phyloP scores from a whole-genome alignment of 2,329 filamentous ascomycete species.

The Monilinia laxa region DNA sequence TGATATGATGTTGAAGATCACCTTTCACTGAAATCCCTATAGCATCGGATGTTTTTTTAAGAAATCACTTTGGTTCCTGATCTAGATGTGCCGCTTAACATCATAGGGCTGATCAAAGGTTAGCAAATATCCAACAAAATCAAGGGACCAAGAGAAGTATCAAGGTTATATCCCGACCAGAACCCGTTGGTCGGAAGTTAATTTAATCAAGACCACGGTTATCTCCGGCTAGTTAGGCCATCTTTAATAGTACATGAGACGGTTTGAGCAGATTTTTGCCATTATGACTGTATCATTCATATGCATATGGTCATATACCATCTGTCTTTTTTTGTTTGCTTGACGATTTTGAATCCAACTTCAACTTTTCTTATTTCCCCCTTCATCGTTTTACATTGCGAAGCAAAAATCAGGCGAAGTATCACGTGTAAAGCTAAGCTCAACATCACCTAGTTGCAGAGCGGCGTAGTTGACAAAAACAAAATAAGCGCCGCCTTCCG shows the following conservation, averaged over 20 bases:
- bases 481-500: conserved; percentile 22
- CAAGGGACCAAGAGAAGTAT: background rate
- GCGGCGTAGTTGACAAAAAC: background rate
- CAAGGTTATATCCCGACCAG: conserved; percentile 8
- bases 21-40: background rate
- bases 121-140: conserved; percentile 9
- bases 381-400: conserved; percentile 4
- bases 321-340: background rate
- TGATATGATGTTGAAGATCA: background rate
- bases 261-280: background rate
- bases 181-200: conserved; percentile 6
- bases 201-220: background rate
- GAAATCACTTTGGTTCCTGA: conserved; percentile 2
- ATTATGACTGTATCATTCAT: conserved; percentile 2
- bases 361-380: conserved; percentile 6
- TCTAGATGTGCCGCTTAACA: background rate
- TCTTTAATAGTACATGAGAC: conserved; percentile 9
- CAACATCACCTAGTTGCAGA: conserved; percentile 9
- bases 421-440: conserved; percentile 17
- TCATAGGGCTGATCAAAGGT: conserved; percentile 14
- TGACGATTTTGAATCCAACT: background rate
- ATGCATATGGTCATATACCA: background rate
- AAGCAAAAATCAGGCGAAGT: background rate
- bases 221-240: background rate
- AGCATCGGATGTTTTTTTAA: background rate